Evolutionary conservation across 1,284 basidiomycete genomes (phyloP).

Genomic region (Rhodotorula mucilaginosa): DNA sequence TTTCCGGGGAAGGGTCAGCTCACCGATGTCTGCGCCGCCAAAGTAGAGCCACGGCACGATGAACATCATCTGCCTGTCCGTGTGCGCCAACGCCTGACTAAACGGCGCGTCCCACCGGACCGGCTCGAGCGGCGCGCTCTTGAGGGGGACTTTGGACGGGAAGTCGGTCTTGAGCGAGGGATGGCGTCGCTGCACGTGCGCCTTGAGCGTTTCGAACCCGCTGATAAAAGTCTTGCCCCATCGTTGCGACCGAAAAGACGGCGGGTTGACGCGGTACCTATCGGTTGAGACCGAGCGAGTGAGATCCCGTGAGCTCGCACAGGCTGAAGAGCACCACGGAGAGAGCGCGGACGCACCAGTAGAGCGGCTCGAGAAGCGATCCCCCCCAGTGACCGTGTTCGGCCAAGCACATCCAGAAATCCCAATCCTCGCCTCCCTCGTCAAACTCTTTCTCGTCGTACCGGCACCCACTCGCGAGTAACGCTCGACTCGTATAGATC

Average conservation of each 20-base stretch:
- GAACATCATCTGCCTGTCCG: conserved; percentile 36
- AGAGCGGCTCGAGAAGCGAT: conserved; percentile 34
- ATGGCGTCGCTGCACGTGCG: conserved; percentile 32
- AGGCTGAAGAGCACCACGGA: too few species aligned
- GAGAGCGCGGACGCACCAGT: conserved; percentile 37
- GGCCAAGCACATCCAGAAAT: conserved; percentile 43
- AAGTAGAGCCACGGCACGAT: conserved; percentile 38
- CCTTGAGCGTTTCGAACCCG: conserved; percentile 28
- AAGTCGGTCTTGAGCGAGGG: conserved; percentile 17
- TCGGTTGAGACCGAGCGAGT: neutral
- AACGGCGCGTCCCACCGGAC: conserved; percentile 34
- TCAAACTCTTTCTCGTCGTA: conserved; percentile 37
- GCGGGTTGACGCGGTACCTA: conserved; percentile 40
- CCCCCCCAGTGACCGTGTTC: conserved; percentile 39
- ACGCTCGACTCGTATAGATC: conserved; percentile 20
- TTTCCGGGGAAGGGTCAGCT: neutral
- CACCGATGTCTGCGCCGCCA: conserved; percentile 38
- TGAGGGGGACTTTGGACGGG: conserved; percentile 20
- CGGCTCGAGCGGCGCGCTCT: conserved; percentile 29
- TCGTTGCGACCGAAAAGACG: conserved; percentile 27
- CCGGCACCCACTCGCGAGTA: conserved; percentile 22
- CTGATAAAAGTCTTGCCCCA: conserved; percentile 40
- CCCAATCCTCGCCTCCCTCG: conserved; percentile 41
- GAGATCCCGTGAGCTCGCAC: neutral
- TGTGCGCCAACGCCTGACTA: conserved; percentile 18